These are phyloP conservation scores for Aaosphaeria arxii DNA, from an alignment of 2,329 filamentous ascomycete genomes.

Conservation along the genomic window DNA sequence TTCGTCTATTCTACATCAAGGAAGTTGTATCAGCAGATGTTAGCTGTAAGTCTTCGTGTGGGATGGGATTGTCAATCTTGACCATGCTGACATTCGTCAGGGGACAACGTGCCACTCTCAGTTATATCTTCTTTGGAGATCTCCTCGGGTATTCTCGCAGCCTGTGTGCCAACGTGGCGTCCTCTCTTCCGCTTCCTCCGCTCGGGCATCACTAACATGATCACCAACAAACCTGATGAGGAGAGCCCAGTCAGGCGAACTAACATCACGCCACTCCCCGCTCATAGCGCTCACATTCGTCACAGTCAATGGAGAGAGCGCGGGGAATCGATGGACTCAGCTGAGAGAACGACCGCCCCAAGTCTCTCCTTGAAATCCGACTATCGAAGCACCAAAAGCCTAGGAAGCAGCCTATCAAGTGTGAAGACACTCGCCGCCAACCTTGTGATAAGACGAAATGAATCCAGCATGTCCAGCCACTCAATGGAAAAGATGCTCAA, in stretches of 20 bases:
- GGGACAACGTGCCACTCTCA: slow-evolving; percentile 8
- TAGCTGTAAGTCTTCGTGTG: slow-evolving; percentile 5
- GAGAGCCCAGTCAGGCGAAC: neutral
- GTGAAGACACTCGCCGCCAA: too few species aligned
- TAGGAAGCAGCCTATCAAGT: too few species aligned
- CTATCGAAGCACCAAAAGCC: too few species aligned
- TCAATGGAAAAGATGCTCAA: slow-evolving; percentile 5
- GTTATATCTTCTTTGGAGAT: slow-evolving; percentile 7
- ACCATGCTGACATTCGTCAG: neutral
- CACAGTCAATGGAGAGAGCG: neutral
- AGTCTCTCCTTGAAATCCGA: too few species aligned
- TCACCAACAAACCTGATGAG: neutral
- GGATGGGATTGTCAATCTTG: neutral
- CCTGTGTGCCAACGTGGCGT: slow-evolving; percentile 14
- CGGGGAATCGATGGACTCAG: neutral
- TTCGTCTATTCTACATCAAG: slow-evolving; percentile 7
- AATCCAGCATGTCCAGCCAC: slow-evolving; percentile 3
- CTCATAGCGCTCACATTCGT: slow-evolving; percentile 1
- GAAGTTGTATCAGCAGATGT: slow-evolving; percentile 5
- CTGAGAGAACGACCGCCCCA: too few species aligned
- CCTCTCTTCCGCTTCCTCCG: slow-evolving; percentile 11
- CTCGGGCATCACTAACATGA: slow-evolving; percentile 1
- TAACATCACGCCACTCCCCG: neutral
- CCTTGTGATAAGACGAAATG: neutral
- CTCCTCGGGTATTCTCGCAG: slow-evolving; percentile 10